These are phyloP conservation scores for Aspergillus clavatus DNA, from an alignment of 2,329 filamentous ascomycete genomes.

Conservation along the genomic window DNA sequence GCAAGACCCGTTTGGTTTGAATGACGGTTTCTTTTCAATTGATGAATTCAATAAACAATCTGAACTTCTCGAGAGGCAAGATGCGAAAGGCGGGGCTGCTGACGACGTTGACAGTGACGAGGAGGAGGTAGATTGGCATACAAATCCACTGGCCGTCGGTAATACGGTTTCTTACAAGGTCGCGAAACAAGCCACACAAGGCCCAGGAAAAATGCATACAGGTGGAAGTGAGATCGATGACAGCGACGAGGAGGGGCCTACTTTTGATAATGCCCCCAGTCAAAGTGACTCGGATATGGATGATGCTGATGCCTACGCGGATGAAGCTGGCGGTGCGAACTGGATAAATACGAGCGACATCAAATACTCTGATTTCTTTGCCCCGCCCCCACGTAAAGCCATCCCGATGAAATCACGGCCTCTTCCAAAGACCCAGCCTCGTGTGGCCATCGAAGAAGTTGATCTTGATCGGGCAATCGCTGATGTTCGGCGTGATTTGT, in stretches of 20 bases:
- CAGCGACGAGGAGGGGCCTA: conserved; percentile 67
- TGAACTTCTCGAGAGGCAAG: conserved; percentile 81
- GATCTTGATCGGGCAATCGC: conserved; percentile 80
- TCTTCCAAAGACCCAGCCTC: conserved; percentile 50
- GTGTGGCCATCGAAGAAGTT: conserved; percentile 49
- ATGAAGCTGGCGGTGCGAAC: conserved; percentile 55
- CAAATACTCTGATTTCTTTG: conserved; percentile 91
- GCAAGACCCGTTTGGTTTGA: conserved; percentile 76
- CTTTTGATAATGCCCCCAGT: conserved; percentile 74
- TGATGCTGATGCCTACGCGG: conserved; percentile 53
- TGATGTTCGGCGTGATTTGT: conserved; percentile 82
- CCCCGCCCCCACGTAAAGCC: conserved; percentile 70
- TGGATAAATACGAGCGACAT: conserved; percentile 77
- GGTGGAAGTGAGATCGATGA: conserved; percentile 51
- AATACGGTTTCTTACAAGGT: not conserved
- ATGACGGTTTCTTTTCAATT: conserved; percentile 97
- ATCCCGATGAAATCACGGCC: conserved; percentile 51
- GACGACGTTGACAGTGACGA: conserved; percentile 74
- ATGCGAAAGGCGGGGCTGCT: conserved; percentile 69
- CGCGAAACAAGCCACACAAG: conserved; percentile 7
- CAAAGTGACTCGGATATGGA: conserved; percentile 60
- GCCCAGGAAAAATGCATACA: conserved; percentile 34
- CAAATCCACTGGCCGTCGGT: conserved; percentile 60
- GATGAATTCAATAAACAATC: conserved; percentile 95
- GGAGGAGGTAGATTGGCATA: conserved; percentile 78